phyloP scores from a whole-genome alignment of 2,329 filamentous ascomycete species.

The Arthroderma sp. region DNA sequence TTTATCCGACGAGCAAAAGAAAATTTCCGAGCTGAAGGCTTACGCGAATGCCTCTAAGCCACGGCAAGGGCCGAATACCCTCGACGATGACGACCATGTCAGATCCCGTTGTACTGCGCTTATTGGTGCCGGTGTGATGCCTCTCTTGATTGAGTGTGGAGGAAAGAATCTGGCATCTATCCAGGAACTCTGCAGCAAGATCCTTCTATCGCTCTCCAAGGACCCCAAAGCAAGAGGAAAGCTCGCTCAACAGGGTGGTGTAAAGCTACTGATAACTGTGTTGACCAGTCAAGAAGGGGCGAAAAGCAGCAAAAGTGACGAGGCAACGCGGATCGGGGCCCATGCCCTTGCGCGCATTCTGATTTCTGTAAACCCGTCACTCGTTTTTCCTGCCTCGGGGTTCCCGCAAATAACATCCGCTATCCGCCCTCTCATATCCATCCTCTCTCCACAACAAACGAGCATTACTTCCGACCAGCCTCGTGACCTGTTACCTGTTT shows the following conservation, averaged over 20 bases:
- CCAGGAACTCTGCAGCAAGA: constrained; percentile 55
- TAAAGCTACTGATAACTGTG: constrained; percentile 69
- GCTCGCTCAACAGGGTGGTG: constrained; percentile 85
- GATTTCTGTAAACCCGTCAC: constrained; percentile 70
- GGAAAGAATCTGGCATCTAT: constrained; percentile 55
- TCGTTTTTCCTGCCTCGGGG: constrained; percentile 70
- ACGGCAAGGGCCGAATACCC: constrained; percentile 41
- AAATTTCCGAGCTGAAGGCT: constrained; percentile 79
- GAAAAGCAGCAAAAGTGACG: constrained; percentile 27
- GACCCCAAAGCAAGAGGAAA: constrained; percentile 60
- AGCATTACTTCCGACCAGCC: constrained; percentile 41
- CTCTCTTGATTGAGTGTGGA: constrained; percentile 62
- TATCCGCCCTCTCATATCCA: constrained; percentile 65
- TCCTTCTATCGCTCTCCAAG: constrained; percentile 64
- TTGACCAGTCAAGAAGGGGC: constrained; percentile 29
- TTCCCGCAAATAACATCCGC: constrained; percentile 60
- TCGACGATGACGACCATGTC: constrained; percentile 67
- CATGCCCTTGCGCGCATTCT: constrained; percentile 75
- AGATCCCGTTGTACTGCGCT: constrained; percentile 60
- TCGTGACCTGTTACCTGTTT: constrained; percentile 72
- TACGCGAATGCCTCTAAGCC: constrained; percentile 76
- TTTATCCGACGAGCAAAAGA: constrained; percentile 80
- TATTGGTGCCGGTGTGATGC: constrained; percentile 64
- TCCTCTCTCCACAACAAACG: constrained; percentile 53
- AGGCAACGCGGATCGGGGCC: constrained; percentile 46